Base-by-base conservation (phyloP, 352 stramenopile genomes). In the Phytopythium aichiense region DNA sequence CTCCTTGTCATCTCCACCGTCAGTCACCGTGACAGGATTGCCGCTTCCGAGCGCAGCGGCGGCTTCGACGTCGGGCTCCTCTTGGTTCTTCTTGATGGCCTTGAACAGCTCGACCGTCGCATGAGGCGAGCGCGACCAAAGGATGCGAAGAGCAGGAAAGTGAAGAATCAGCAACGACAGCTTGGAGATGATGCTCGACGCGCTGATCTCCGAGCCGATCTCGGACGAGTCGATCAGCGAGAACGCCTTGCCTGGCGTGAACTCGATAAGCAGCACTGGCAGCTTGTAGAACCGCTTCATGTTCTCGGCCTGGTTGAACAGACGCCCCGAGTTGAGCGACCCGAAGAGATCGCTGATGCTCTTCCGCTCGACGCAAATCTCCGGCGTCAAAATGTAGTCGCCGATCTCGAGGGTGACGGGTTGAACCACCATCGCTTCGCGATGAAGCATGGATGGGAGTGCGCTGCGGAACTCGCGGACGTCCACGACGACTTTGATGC, bases 281-380 rank as follows among this genome's bases (percentile, higher is more conserved):
- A 79, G 88, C 75, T 93, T 84, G 61, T 95, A 95, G 66, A 82
- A 88, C 20, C 84, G 79, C 1, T 73, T 76, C 84, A 95, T 95
- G 69, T 75, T 91, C 62, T 93, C 84, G 0, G 82, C 81, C 76
- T 99, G 97, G 56, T 95, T 98, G 67, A 97, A 99, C 28, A 99
- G 80, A 57, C 97, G 74, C 6, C 97, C 97, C 38, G 88, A 98
- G 48, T 92, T 93, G 67, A 99, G 92, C 38, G 91, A 98, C 22
- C 95, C 89, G 67, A 98, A 98, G n/a, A 99, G 81, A 74, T 99
- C 97, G 63, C 82, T 91, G 46, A 95, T 80, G 63, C 77, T 94
- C 69, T 99, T 99, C 42, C 97, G 80, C 74, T 99, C 97, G 2
- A 99, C 84, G 66, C 95, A 99, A 63, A 99, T 96, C 23, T 98